Evolutionary conservation across 1,284 basidiomycete species (phyloP), one percentile per base, ranked within the genome.

Genomic region (Sporisorium iseilematis-ciliati): DNA sequence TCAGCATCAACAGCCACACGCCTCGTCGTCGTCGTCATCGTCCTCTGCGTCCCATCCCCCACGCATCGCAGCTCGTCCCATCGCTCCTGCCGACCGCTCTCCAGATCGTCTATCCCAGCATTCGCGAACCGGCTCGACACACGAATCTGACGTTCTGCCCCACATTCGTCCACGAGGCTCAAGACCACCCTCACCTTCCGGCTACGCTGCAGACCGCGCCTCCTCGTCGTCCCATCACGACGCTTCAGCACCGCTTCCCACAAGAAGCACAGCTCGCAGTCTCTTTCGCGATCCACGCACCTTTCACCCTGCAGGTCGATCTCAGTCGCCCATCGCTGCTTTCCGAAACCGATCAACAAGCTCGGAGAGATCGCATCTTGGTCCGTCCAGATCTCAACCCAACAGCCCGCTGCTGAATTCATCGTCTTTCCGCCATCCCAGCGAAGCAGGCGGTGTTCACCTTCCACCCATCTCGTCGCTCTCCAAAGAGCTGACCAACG

Each of bases 381-480:
- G 53, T 33, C 72, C 65, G 21, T 69, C 72, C 48, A 54, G 72
- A 57, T 75, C 72, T 51, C 72, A 75, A 20, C 72, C 72, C 23
- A 69, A 69, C 59, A 75, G 72, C 23, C 72, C 72, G 6, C 49
- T 65, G 8, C 33, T 75, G 18, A 66, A 69, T n/a, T 55, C 72
- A 1, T 69, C 66, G 29, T 65, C 63, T 5, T 69, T 65, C 41
- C 65, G 72, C 21, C 65, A 69, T 59, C 72, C 57, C 7, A 54
- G 41, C 46, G 71, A 74, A 41, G 42, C 62, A 3, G 29, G 50
- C 4, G 65, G 65, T 26, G 40, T 75, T 4, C 72, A 75, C 26
- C 64, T 75, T 33, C 73, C 73, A 14, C 73, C 73, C 57, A 75
- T 75, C 50, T 71, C 67, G 2, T 70, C 73, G 26, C 53, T 75